Evolutionary conservation across 345 rosid species (phyloP).

Genomic region (Eutrema heterophyllum): DNA sequence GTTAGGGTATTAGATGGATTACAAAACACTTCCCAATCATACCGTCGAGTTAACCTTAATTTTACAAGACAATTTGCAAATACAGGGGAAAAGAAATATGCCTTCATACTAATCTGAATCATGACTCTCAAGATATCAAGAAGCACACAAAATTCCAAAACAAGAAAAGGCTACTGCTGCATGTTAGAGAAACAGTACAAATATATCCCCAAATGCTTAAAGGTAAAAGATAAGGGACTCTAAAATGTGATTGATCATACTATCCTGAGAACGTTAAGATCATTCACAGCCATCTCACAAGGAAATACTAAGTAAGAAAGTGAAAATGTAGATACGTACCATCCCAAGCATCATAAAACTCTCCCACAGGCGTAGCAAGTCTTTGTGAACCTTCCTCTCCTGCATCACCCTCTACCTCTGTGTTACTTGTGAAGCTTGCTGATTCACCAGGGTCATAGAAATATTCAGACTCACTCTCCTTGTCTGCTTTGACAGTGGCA

Average conservation of each 20-base stretch:
- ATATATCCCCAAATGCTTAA: neutral
- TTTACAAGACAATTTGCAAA: neutral
- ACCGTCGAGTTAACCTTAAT: neutral
- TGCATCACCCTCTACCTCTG: conserved; percentile 56
- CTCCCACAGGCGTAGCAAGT: conserved; percentile 49
- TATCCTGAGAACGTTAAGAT: neutral
- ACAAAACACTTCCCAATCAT: neutral
- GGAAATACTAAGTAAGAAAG: neutral
- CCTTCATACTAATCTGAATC: neutral
- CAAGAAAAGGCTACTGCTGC: neutral
- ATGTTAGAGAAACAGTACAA: neutral
- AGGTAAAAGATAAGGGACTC: neutral
- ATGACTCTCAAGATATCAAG: neutral
- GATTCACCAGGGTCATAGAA: conserved; percentile 68
- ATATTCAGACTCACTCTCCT: conserved; percentile 50
- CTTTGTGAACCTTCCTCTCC: conserved; percentile 41
- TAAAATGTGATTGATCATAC: neutral
- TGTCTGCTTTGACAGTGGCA: conserved; percentile 29
- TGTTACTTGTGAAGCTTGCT: conserved; percentile 51
- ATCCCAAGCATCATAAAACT: conserved; percentile 82
- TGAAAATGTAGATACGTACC: conserved; percentile 38
- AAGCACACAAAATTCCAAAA: neutral
- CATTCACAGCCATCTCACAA: neutral
- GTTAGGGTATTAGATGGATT: neutral
- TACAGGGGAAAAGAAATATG: neutral